Percentiles rank a stretch among this genome's conserved stretches.
These are phyloP conservation scores for Blastobotrys raffinosifermentans DNA, from an alignment of 1,139 yeast genomes.

Conservation along the genomic window DNA sequence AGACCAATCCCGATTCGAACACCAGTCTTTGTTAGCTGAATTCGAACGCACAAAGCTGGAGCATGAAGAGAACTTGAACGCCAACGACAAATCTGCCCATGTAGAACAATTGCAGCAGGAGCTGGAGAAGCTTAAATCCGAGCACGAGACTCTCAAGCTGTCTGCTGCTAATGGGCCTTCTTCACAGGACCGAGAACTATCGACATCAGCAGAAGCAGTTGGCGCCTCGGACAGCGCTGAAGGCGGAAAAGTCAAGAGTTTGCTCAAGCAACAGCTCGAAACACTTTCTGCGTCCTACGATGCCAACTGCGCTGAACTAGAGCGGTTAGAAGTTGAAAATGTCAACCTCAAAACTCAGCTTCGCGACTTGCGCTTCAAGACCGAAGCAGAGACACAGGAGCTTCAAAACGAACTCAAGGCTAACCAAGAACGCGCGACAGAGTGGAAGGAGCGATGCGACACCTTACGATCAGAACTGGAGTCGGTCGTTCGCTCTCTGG, in stretches of 20 bases:
- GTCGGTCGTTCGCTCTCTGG: conserved; percentile 29
- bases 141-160: too few species aligned
- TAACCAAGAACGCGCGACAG: conserved; percentile 24
- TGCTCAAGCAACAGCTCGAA: conserved; percentile 20
- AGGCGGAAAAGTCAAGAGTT: conserved; percentile 15
- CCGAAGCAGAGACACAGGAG: conserved; percentile 25
- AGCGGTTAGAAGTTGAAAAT: conserved; percentile 32
- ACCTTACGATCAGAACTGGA: conserved; percentile 30
- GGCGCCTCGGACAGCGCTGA: conserved; percentile 2
- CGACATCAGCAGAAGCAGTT: conserved; percentile 2
- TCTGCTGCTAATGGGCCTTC: too few species aligned
- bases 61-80: background rate
- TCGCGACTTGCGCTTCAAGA: conserved; percentile 28
- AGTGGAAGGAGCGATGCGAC: conserved; percentile 31
- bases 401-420: conserved; percentile 25
- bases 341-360: conserved; percentile 32
- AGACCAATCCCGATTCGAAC: too few species aligned
- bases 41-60: background rate
- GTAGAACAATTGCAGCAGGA: too few species aligned
- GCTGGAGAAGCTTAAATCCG: too few species aligned
- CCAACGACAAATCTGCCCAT: background rate
- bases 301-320: conserved; percentile 25
- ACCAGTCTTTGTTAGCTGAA: too few species aligned
- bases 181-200: too few species aligned
- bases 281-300: conserved; percentile 22